Conservation (phyloP, 805 yeast species). For the Suhomyces emberorum region DNA sequence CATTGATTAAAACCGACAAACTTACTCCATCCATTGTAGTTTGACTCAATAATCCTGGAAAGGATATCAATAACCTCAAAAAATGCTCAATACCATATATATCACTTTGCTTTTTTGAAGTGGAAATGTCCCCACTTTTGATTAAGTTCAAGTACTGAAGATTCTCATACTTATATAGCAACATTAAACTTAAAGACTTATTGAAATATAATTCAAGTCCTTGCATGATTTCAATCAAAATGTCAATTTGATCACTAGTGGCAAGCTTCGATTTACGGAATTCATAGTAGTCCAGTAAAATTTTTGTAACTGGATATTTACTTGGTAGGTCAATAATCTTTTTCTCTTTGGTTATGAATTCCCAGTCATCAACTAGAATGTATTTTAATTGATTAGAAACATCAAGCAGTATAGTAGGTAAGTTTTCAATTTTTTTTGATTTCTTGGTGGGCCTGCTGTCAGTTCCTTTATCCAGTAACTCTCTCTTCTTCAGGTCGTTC, state of each 20-base stretch:
- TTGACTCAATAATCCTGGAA: slow-evolving; percentile 81
- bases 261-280: slow-evolving; percentile 15
- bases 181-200: slow-evolving; percentile 60
- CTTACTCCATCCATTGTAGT: slow-evolving; percentile 81
- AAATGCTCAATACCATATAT: slow-evolving; percentile 80
- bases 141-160: slow-evolving; percentile 61
- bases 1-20: slow-evolving; percentile 49
- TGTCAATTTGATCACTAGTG: slow-evolving; percentile 13
- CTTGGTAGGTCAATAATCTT: slow-evolving; percentile 67
- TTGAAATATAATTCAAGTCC: slow-evolving; percentile 78
- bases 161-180: slow-evolving; percentile 75
- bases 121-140: slow-evolving; percentile 34
- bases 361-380: slow-evolving; percentile 90
- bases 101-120: slow-evolving; percentile 5
- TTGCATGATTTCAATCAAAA: slow-evolving; percentile 61
- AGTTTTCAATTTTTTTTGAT: slow-evolving; percentile 3
- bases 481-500: slow-evolving; percentile 3
- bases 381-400: slow-evolving; percentile 68
- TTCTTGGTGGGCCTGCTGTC: background rate
- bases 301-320: slow-evolving; percentile 47
- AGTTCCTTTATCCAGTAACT: background rate
- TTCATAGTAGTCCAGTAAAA: slow-evolving; percentile 52
- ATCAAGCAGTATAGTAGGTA: slow-evolving; percentile 59
- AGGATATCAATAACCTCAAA: slow-evolving; percentile 66
- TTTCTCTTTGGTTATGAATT: slow-evolving; percentile 75